These are phyloP conservation scores for Kingdonia uniflora DNA, from an alignment of 164 flowering plant genomes.

Conservation along the genomic window DNA sequence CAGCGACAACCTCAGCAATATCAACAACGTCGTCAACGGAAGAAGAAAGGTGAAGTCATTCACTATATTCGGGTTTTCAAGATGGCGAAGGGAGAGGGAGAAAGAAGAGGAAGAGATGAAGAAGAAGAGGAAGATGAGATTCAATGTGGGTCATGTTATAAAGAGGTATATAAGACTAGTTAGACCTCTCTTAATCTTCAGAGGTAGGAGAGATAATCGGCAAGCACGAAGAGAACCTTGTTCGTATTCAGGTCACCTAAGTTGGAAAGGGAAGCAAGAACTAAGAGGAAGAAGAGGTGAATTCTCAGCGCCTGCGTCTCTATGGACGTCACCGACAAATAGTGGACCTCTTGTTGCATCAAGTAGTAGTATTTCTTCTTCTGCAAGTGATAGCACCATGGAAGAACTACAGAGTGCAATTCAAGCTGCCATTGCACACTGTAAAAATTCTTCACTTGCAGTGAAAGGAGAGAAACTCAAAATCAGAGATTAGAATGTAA, in stretches of 20 bases:
- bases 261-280: slow-evolving; percentile 20
- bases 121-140: slow-evolving; percentile 29
- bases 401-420: slow-evolving; percentile 93
- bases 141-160: slow-evolving; percentile 34
- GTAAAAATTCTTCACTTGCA: slow-evolving; percentile 77
- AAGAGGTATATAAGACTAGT: slow-evolving; percentile 58
- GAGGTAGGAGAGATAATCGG: slow-evolving; percentile 24
- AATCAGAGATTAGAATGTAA: slow-evolving; percentile 5
- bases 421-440: slow-evolving; percentile 95
- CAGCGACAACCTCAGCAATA: slow-evolving; percentile 7
- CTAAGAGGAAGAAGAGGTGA: slow-evolving; percentile 27
- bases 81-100: slow-evolving; percentile 30
- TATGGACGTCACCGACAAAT: slow-evolving; percentile 70
- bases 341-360: slow-evolving; percentile 53
- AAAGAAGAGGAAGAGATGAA: slow-evolving; percentile 12
- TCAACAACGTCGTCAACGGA: slow-evolving; percentile 8
- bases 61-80: slow-evolving; percentile 40
- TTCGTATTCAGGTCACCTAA: slow-evolving; percentile 46
- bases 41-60: slow-evolving; percentile 53
- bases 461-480: slow-evolving; percentile 27
- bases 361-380: slow-evolving; percentile 21
- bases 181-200: slow-evolving; percentile 38
- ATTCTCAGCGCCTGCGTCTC: slow-evolving; percentile 76
- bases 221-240: slow-evolving; percentile 23
- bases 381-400: slow-evolving; percentile 65